phyloP scores from a whole-genome alignment of 2,329 filamentous ascomycete genomes.

The Eutypella sp. region DNA sequence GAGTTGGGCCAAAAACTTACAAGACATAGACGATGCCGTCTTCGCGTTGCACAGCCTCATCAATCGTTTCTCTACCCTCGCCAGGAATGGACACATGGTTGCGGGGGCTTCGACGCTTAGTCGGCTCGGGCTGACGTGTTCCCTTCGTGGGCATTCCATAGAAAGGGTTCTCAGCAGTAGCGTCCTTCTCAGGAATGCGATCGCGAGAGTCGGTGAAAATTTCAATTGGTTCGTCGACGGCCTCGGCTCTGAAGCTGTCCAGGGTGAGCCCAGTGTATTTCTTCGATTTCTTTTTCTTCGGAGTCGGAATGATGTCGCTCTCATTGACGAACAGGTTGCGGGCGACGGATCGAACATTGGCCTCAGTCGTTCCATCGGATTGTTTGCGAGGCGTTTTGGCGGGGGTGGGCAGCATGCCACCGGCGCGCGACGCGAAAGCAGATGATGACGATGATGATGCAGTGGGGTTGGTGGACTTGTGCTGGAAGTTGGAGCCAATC shows the following conservation, averaged over 20 bases:
- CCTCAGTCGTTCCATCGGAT: conserved; percentile 43
- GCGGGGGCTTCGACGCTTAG: conserved; percentile 50
- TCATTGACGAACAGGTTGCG: conserved; percentile 59
- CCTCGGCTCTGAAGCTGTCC: conserved; percentile 54
- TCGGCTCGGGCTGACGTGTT: conserved; percentile 32
- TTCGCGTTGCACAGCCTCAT: conserved; percentile 58
- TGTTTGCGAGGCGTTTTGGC: conserved; percentile 71
- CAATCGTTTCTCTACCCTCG: conserved; percentile 53
- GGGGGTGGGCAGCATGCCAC: conserved; percentile 68
- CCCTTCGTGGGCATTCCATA: conserved; percentile 41
- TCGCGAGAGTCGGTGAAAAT: conserved; percentile 81
- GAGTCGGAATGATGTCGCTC: conserved; percentile 53
- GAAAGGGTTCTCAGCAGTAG: conserved; percentile 69
- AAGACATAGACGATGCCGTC: conserved; percentile 75
- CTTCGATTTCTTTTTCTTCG: conserved; percentile 53
- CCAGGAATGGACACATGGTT: conserved; percentile 51
- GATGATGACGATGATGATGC: no score
- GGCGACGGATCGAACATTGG: conserved; percentile 50
- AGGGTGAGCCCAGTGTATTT: conserved; percentile 51
- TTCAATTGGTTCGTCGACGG: conserved; percentile 55
- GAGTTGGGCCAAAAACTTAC: conserved; percentile 46
- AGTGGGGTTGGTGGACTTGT: conserved; percentile 21
- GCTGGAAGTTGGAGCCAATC: conserved; percentile 22
- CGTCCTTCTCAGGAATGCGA: conserved; percentile 63
- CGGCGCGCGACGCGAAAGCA: conserved; percentile 30